Conservation (phyloP, 495 filamentous ascomycete species). For the Penicillium samsonianum region DNA sequence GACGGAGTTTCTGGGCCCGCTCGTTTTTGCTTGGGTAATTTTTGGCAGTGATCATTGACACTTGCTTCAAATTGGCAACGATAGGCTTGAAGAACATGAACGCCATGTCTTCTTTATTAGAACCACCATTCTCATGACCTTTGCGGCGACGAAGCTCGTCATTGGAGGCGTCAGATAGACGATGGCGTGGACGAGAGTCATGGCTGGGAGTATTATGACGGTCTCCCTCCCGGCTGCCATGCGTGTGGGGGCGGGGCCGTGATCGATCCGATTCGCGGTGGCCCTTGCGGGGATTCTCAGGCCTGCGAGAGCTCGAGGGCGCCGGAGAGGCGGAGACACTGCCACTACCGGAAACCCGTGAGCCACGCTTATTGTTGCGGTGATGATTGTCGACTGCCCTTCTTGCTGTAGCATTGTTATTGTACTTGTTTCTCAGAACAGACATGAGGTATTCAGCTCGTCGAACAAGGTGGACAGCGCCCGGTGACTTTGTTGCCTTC, state of each 20-base stretch:
- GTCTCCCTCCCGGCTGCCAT: conserved; percentile 50
- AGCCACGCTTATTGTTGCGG: conserved; percentile 74
- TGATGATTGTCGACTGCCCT: conserved; percentile 86
- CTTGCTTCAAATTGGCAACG: conserved; percentile 55
- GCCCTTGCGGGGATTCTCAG: conserved; percentile 37
- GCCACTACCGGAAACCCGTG: conserved; percentile 40
- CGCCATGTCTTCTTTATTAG: conserved; percentile 54
- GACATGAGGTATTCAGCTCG: conserved; percentile 92
- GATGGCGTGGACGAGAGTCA: conserved; percentile 43
- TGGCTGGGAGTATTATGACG: conserved; percentile 46
- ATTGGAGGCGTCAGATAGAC: conserved; percentile 42
- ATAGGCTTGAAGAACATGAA: conserved; percentile 61
- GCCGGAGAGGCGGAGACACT: conserved; percentile 58
- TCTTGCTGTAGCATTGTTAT: conserved; percentile 65
- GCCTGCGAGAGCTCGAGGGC: conserved; percentile 37
- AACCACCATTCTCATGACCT: conserved; percentile 42
- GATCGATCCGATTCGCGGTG: conserved; percentile 55
- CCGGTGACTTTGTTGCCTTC: conserved; percentile 84
- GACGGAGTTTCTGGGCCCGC: conserved; percentile 51
- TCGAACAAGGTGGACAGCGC: conserved; percentile 93
- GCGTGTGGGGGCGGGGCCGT: conserved; percentile 49
- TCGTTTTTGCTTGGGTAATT: conserved; percentile 60
- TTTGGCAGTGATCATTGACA: conserved; percentile 63
- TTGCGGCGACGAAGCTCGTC: conserved; percentile 48
- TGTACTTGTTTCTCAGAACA: conserved; percentile 78